A percentile compares a stretch with the other conserved stretches of the same genome.
These are phyloP conservation scores for Lyophyllum semitale DNA, from an alignment of 768 basidiomycete genomes.

Conservation along the genomic window DNA sequence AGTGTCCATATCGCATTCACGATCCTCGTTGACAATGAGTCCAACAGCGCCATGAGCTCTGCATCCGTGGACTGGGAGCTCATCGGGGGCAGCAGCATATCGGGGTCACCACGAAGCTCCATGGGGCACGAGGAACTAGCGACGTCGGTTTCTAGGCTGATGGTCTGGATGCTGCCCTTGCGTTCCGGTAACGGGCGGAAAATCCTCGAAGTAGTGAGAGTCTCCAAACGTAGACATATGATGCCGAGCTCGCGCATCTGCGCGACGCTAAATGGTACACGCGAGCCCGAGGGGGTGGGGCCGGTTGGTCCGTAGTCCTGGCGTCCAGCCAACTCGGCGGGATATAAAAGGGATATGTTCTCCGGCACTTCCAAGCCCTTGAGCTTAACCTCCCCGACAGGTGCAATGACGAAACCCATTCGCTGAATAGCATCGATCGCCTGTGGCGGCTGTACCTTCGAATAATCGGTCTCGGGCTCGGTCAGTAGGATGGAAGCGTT, in stretches of 20 bases:
- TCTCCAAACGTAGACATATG: conserved; percentile 79
- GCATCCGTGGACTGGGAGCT: conserved; percentile 68
- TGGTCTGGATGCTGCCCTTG: conserved; percentile 44
- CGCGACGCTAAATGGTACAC: conserved; percentile 68
- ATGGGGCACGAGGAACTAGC: conserved; percentile 28
- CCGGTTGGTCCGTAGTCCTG: conserved; percentile 45
- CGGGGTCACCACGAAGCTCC: conserved; percentile 60
- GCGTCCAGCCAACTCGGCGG: conserved; percentile 69
- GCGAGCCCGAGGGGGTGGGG: conserved; percentile 41
- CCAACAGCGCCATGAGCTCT: conserved; percentile 74
- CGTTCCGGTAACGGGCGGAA: conserved; percentile 50
- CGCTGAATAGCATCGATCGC: conserved; percentile 76
- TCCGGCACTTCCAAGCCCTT: conserved; percentile 95
- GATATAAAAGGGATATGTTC: conserved; percentile 82
- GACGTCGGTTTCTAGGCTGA: conserved; percentile 30
- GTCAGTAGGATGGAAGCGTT: conserved; percentile 57
- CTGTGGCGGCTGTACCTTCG: conserved; percentile 53
- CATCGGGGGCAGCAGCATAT: conserved; percentile 68
- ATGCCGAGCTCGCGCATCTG: conserved; percentile 75
- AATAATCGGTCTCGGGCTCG: conserved; percentile 61
- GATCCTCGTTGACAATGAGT: conserved; percentile 73
- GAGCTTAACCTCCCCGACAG: conserved; percentile 88
- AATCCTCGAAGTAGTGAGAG: conserved; percentile 62
- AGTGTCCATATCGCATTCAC: conserved; percentile 64
- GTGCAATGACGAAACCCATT: conserved; percentile 67